Base-by-base conservation (phyloP, 2,329 filamentous ascomycete genomes). In the Rhynchosporium graminicola region DNA sequence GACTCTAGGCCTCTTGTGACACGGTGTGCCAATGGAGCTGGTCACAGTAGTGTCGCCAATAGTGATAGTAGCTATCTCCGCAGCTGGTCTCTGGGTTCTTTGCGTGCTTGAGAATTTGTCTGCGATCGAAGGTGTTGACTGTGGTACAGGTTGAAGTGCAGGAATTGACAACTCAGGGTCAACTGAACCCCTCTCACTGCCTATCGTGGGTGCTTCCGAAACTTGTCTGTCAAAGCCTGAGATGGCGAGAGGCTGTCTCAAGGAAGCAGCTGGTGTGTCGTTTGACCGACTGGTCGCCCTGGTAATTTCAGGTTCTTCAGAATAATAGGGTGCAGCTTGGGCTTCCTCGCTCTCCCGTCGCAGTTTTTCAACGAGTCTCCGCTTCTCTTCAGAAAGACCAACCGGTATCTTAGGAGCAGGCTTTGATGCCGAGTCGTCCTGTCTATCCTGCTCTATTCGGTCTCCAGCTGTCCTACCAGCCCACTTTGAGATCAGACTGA, bases 401-500 rank as follows among this genome's bases (percentile, higher is more conserved):
- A 47, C 61, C 29, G 40, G n/a, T 20, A n/a, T 36, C 45, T 48
- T 45, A 40, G 62, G 10, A 7, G 50, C 42, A 46, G 40, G 2
- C 38, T 65, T 62, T 15, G 40, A 43, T 42, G n/a, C 46, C 12
- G 40, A 28, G 12, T 46, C 20, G 28, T 29, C 43, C 46, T 61
- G 33, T 13, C 43, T 29, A 8, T 54, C 59, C 2, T 46, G 42
- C 8, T 70, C 65, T 5, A 46, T 15, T n/a, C 73, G 72, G 43
- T 66, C 47, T 55, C 76, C 73, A 9, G 73, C 67, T 45, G 76
- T 75, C 57, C 72, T 74, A n/a, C 74, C 74, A 6, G 75, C 69
- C 80, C 81, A 82, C 26, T 77, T 75, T 12, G 78, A 78, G 52
- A 83, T 79, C 50, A 82, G 64, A 48, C 73, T 77, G 42, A 76